Conservation (phyloP, 768 basidiomycete species). For the Chalciporus sphaerocephalus region DNA sequence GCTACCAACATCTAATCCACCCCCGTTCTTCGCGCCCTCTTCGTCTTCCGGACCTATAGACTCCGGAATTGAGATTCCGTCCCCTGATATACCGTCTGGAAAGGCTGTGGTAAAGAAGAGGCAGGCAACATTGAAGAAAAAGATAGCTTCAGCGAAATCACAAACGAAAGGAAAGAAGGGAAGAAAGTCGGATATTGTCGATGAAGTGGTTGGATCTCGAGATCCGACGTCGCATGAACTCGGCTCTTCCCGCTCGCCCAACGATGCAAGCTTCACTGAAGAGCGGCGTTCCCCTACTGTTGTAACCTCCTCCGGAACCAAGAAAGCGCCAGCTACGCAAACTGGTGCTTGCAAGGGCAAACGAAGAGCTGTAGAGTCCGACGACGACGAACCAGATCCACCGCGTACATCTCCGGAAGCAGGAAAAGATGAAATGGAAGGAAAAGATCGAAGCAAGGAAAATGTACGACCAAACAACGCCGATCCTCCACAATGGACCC, state of each 20-base stretch:
- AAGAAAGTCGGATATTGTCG: conserved; percentile 24
- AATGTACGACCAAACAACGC: conserved; percentile 6
- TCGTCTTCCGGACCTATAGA: conserved; percentile 34
- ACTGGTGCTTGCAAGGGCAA: conserved; percentile 26
- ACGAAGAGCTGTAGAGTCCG: conserved; percentile 21
- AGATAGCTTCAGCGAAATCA: conserved; percentile 20
- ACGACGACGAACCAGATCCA: conserved; percentile 14
- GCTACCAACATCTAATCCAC: conserved; percentile 28
- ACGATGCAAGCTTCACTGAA: neutral
- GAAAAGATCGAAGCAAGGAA: conserved; percentile 14
- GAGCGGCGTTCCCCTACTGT: conserved; percentile 1
- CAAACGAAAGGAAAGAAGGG: conserved; percentile 26
- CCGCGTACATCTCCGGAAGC: neutral
- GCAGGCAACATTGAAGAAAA: conserved; percentile 13
- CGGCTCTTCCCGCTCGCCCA: neutral
- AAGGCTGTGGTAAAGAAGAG: conserved; percentile 12
- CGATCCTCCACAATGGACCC: conserved; percentile 1
- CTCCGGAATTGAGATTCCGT: conserved; percentile 30
- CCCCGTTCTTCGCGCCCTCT: conserved; percentile 45
- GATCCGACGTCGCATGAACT: conserved; percentile 1
- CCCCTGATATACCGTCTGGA: conserved; percentile 1
- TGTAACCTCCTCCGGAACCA: conserved; percentile 9
- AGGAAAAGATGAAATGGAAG: conserved; percentile 4
- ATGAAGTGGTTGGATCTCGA: conserved; percentile 7
- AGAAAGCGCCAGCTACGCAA: conserved; percentile 18